A percentile compares a stretch with the other conserved stretches of the same genome.
phyloP scores from a whole-genome alignment of 2,329 filamentous ascomycete species.

The Trichoderma koningii region DNA sequence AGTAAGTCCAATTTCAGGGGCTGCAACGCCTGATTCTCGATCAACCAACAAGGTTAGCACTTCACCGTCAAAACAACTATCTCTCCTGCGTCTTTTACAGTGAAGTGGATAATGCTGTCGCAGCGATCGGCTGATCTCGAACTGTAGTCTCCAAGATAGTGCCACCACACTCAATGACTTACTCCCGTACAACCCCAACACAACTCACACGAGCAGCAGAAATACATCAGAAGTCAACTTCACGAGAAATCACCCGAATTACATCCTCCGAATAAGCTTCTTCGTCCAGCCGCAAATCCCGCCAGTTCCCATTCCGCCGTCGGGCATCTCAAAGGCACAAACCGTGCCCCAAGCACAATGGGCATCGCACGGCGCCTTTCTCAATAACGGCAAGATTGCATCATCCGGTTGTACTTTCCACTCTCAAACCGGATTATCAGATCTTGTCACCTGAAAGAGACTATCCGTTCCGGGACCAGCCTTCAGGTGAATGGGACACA shows the following conservation, averaged over 20 bases:
- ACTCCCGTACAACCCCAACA: background rate
- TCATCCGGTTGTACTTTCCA: background rate
- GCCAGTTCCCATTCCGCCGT: background rate
- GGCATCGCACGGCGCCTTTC: background rate
- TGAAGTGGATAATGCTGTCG: no score
- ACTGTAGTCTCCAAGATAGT: no score
- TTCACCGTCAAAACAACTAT: no score
- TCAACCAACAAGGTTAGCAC: no score
- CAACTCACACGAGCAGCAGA: background rate
- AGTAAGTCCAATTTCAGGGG: no score
- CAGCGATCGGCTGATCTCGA: no score
- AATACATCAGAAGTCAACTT: background rate
- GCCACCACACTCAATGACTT: background rate
- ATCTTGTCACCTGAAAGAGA: background rate
- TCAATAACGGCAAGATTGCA: constrained; percentile 1
- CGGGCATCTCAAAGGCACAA: background rate
- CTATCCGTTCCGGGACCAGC: no score
- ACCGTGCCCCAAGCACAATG: background rate
- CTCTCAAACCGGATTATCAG: constrained; percentile 12
- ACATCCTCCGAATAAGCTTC: background rate
- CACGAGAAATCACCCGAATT: background rate
- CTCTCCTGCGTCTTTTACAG: no score
- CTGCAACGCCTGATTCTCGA: no score
- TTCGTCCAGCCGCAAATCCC: background rate
- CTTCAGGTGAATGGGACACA: no score